A percentile compares a stretch with the other conserved stretches of the same genome.
These are phyloP conservation scores for Paraleonurus japonicus DNA, from an alignment of 257 asterid species.

Conservation along the genomic window DNA sequence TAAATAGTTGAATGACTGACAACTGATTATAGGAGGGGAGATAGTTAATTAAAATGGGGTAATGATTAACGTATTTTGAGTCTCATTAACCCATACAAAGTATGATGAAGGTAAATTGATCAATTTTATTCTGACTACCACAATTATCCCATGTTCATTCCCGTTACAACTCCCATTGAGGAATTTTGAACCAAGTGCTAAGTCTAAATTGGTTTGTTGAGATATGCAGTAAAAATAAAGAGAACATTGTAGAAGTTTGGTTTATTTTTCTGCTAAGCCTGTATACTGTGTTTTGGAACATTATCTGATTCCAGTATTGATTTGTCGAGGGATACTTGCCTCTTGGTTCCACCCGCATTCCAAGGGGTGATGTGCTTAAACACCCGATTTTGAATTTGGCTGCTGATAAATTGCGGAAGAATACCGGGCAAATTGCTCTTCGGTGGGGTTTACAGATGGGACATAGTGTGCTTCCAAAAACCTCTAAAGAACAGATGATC, in stretches of 20 bases:
- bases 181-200: neutral
- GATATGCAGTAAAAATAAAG: neutral
- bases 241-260: neutral
- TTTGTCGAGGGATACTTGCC: constrained; percentile 62
- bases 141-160: no score
- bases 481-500: constrained; percentile 37
- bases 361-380: constrained; percentile 41
- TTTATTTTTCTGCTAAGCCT: neutral
- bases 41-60: neutral
- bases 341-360: constrained; percentile 57
- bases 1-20: neutral
- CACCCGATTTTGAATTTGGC: constrained; percentile 35
- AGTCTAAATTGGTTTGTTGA: neutral
- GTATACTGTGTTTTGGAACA: neutral
- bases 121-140: no score
- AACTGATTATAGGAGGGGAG: neutral
- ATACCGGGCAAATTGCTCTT: constrained; percentile 41
- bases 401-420: constrained; percentile 42
- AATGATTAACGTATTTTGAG: neutral
- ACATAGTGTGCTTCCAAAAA: constrained; percentile 46
- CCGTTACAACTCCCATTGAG: no score
- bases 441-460: constrained; percentile 57
- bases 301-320: neutral
- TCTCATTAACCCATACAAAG: neutral
- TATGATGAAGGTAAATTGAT: neutral